phyloP scores from a whole-genome alignment of 148 eudicot genomes.

The Camellia japonica region DNA sequence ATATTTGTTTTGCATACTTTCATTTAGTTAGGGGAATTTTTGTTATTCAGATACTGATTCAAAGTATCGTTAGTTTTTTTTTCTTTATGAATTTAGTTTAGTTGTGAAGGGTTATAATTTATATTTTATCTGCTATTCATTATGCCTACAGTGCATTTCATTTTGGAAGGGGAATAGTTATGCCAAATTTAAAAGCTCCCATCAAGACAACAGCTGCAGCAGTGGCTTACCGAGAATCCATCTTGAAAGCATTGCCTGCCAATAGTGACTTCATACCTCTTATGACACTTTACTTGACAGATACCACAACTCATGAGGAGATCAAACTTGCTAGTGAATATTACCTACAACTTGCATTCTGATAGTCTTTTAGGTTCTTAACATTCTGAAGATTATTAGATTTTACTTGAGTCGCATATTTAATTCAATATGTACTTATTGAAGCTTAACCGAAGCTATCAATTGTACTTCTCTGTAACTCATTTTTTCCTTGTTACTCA shows the following conservation, averaged over 20 bases:
- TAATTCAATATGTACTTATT: conserved; percentile 2
- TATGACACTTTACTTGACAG: conserved; percentile 97
- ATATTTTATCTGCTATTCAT: background rate
- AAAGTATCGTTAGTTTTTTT: conserved; percentile 1
- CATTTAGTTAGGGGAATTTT: conserved; percentile 1
- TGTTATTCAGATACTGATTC: background rate
- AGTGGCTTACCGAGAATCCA: conserved; percentile 66
- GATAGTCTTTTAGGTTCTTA: background rate
- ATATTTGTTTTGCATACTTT: background rate
- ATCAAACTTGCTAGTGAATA: background rate
- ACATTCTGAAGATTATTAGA: background rate
- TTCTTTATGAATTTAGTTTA: background rate
- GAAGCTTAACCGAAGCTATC: background rate
- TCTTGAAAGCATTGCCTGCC: conserved; percentile 64
- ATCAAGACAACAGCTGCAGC: conserved; percentile 83
- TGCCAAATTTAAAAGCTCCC: conserved; percentile 96
- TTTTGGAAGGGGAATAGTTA: conserved; percentile 88
- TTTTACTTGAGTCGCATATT: background rate
- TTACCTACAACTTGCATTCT: background rate
- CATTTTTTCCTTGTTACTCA: background rate
- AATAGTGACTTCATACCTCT: conserved; percentile 70
- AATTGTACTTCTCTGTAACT: background rate
- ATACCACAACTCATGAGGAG: conserved; percentile 63
- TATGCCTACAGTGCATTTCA: conserved; percentile 56
- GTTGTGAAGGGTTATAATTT: background rate